Percentiles rank a stretch among this genome's conserved stretches.
phyloP scores from a whole-genome alignment of 2,329 filamentous ascomycete genomes.

The Exophiala lecanii-corni region DNA sequence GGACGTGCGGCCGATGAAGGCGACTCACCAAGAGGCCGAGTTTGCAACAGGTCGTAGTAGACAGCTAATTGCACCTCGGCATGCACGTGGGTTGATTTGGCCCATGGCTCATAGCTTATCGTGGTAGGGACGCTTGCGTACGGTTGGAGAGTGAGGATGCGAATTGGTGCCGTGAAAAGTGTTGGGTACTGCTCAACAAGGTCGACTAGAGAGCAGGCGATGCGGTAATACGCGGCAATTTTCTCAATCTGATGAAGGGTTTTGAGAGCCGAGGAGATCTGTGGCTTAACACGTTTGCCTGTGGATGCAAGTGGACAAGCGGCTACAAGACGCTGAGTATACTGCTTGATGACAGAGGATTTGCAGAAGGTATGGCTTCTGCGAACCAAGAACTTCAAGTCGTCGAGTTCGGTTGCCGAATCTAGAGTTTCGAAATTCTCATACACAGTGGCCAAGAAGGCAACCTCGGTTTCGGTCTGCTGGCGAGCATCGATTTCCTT shows the following conservation, averaged over 20 bases:
- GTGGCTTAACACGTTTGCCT: constrained; percentile 5
- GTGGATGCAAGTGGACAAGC: not conserved
- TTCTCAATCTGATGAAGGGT: constrained; percentile 21
- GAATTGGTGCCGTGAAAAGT: constrained; percentile 3
- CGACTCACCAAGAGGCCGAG: not conserved
- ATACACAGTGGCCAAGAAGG: constrained; percentile 9
- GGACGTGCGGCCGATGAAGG: not conserved
- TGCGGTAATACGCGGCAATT: constrained; percentile 19
- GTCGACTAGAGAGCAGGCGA: constrained; percentile 14
- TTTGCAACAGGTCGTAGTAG: constrained; percentile 17
- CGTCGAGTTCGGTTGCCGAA: not conserved
- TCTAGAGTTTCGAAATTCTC: constrained; percentile 7
- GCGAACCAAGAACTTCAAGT: constrained; percentile 2
- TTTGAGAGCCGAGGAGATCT: constrained; percentile 17
- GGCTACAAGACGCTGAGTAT: constrained; percentile 4
- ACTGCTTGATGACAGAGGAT: constrained; percentile 1
- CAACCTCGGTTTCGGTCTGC: constrained; percentile 5
- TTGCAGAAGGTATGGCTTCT: constrained; percentile 14
- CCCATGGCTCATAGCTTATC: constrained; percentile 6
- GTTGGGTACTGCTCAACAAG: constrained; percentile 6
- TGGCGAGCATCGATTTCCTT: constrained; percentile 3
- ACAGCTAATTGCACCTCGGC: constrained; percentile 26
- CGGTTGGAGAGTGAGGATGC: constrained; percentile 6
- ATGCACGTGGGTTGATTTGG: constrained; percentile 19
- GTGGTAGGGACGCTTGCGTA: constrained; percentile 9